Conservation (phyloP, 2,329 filamentous ascomycete species). For the Scleromitrula shiraiana region DNA sequence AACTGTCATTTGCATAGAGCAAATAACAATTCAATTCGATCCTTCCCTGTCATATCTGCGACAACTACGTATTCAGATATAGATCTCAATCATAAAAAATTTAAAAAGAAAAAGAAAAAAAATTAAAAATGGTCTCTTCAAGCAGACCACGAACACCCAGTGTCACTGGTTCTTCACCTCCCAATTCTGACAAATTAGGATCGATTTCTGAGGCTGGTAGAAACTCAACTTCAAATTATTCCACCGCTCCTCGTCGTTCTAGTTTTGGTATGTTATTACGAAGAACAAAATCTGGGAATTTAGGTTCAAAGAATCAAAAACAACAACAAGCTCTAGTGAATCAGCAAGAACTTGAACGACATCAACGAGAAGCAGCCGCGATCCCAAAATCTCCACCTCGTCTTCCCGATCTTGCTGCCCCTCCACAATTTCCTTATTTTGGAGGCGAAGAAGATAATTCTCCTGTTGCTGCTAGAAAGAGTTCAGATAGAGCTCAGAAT, state of each 20-base stretch:
- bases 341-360: constrained; percentile 43
- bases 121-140: constrained; percentile 26
- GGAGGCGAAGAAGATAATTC: constrained; percentile 57
- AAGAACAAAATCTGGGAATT: constrained; percentile 59
- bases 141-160: constrained; percentile 32
- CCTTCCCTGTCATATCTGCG: constrained; percentile 20
- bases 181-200: constrained; percentile 28
- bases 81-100: no score
- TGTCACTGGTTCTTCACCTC: constrained; percentile 26
- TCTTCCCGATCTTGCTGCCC: constrained; percentile 37
- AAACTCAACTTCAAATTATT: constrained; percentile 14
- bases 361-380: constrained; percentile 45
- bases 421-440: constrained; percentile 28
- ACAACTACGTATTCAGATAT: constrained; percentile 16
- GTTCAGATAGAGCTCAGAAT: constrained; percentile 30
- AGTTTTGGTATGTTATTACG: constrained; percentile 54
- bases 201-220: constrained; percentile 30
- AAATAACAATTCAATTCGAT: constrained; percentile 2
- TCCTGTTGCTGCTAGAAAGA: constrained; percentile 46
- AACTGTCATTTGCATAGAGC: no score
- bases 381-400: constrained; percentile 53
- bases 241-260: constrained; percentile 34
- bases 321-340: constrained; percentile 42
- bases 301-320: constrained; percentile 53
- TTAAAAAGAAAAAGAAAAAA: no score